A percentile compares a stretch with the other conserved stretches of the same genome.
phyloP scores from a whole-genome alignment of 768 basidiomycete species.

The Sarcodon sp. region DNA sequence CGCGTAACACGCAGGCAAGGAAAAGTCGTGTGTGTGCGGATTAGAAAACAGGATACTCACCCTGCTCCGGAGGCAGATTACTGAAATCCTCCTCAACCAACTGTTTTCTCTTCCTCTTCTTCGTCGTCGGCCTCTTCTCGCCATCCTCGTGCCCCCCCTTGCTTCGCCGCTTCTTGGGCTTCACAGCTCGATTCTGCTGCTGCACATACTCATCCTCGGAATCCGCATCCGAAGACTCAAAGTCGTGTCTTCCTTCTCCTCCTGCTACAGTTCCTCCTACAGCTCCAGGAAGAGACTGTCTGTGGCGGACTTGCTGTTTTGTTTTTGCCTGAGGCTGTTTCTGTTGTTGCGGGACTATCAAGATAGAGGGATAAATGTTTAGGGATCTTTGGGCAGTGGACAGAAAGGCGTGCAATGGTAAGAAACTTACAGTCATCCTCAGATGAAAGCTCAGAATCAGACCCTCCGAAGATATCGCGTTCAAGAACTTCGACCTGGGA shows the following conservation, averaged over 20 bases:
- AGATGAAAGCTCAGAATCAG: slow-evolving; percentile 74
- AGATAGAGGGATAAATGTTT: slow-evolving; percentile 1
- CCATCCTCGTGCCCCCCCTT: slow-evolving; percentile 16
- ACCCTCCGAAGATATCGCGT: slow-evolving; percentile 72
- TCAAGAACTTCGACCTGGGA: slow-evolving; percentile 23
- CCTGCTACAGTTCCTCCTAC: slow-evolving; percentile 12
- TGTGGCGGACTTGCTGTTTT: slow-evolving; percentile 28
- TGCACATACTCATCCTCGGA: slow-evolving; percentile 43
- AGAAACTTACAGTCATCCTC: slow-evolving; percentile 43
- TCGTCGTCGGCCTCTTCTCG: slow-evolving; percentile 15
- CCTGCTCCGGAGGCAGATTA: slow-evolving; percentile 67
- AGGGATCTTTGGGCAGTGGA: not conserved
- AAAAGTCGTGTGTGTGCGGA: not conserved
- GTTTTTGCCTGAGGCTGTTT: slow-evolving; percentile 18
- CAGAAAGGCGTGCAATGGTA: not conserved
- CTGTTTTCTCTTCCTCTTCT: slow-evolving; percentile 48
- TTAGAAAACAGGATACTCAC: slow-evolving; percentile 21
- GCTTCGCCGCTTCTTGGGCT: slow-evolving; percentile 10
- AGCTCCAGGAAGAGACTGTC: slow-evolving; percentile 16
- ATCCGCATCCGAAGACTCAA: slow-evolving; percentile 22
- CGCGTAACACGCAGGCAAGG: not conserved
- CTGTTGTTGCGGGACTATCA: no score
- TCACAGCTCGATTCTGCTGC: slow-evolving; percentile 10
- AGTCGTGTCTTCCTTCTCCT: slow-evolving; percentile 12
- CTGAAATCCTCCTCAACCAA: slow-evolving; percentile 53